Conservation (phyloP, 257 asterid genomes). For the Rubia yunnanensis region DNA sequence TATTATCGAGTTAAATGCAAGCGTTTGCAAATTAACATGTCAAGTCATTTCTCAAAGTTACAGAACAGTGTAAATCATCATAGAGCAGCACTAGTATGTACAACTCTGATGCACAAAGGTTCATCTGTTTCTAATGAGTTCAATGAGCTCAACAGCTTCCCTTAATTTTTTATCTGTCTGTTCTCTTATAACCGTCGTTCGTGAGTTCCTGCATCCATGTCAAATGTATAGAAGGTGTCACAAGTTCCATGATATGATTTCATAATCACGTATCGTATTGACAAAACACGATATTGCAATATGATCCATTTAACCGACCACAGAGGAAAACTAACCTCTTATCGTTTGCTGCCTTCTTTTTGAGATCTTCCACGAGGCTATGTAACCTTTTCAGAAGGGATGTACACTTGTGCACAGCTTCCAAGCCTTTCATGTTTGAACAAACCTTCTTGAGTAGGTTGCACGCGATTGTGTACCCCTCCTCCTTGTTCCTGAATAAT, state of each 20-base stretch:
- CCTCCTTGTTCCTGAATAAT: conserved; percentile 75
- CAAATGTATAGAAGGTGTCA: background rate
- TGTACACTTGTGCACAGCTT: conserved; percentile 45
- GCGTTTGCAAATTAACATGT: background rate
- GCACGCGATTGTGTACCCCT: conserved; percentile 77
- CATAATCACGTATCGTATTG: too few species aligned
- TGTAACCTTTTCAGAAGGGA: conserved; percentile 59
- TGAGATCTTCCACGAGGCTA: conserved; percentile 58
- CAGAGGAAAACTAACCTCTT: conserved; percentile 41
- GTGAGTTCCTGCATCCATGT: conserved; percentile 32
- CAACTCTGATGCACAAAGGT: background rate
- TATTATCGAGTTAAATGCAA: too few species aligned
- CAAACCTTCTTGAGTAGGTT: conserved; percentile 70
- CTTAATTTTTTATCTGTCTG: conserved; percentile 47
- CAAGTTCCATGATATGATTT: background rate
- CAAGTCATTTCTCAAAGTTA: background rate
- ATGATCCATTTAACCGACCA: background rate
- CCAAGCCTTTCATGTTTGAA: conserved; percentile 32
- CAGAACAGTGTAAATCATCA: background rate
- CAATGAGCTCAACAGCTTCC: conserved; percentile 49
- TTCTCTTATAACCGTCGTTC: conserved; percentile 37
- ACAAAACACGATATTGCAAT: too few species aligned
- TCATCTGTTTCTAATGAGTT: conserved; percentile 22
- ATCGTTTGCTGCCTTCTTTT: conserved; percentile 54
- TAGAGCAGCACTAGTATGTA: background rate